Evolutionary conservation across 352 stramenopile species (phyloP).

Genomic region (Globisporangium irregulare): DNA sequence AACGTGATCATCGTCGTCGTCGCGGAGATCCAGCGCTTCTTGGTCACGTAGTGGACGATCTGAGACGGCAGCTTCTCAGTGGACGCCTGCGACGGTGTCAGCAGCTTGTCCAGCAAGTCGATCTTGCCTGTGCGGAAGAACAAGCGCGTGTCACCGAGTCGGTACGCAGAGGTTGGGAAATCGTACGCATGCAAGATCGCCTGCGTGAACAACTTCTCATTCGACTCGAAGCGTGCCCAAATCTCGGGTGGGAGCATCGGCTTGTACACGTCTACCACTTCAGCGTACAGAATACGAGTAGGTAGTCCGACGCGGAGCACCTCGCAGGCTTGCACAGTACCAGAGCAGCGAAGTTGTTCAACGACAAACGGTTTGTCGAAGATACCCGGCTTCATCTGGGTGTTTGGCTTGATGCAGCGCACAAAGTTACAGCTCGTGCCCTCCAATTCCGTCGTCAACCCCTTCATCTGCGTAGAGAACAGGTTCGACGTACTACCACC

Average conservation of each 20-base stretch:
- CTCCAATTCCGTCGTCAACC: conserved; percentile 76
- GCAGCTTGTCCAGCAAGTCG: conserved; percentile 71
- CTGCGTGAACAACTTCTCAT: conserved; percentile 86
- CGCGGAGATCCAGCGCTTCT: conserved; percentile 77
- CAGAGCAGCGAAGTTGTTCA: conserved; percentile 70
- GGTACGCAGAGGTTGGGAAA: conserved; percentile 74
- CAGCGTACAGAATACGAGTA: conserved; percentile 82
- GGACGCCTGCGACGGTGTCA: conserved; percentile 45
- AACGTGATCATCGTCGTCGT: conserved; percentile 68
- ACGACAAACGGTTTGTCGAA: conserved; percentile 79
- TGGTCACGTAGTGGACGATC: conserved; percentile 63
- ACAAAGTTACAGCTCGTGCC: conserved; percentile 93
- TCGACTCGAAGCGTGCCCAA: conserved; percentile 72
- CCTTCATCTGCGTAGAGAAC: conserved; percentile 85
- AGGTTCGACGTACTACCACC: conserved; percentile 66
- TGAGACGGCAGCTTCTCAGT: conserved; percentile 28
- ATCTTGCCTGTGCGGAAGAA: conserved; percentile 89
- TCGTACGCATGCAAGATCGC: conserved; percentile 76
- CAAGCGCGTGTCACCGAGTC: conserved; percentile 71
- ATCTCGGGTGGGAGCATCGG: conserved; percentile 59
- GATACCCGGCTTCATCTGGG: conserved; percentile 85
- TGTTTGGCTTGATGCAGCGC: conserved; percentile 96
- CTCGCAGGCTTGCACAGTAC: conserved; percentile 75
- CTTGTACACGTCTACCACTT: conserved; percentile 84
- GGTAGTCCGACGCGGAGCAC: conserved; percentile 79